These are phyloP conservation scores for Marasmius oreades DNA, from an alignment of 1,284 basidiomycete species.

Conservation along the genomic window DNA sequence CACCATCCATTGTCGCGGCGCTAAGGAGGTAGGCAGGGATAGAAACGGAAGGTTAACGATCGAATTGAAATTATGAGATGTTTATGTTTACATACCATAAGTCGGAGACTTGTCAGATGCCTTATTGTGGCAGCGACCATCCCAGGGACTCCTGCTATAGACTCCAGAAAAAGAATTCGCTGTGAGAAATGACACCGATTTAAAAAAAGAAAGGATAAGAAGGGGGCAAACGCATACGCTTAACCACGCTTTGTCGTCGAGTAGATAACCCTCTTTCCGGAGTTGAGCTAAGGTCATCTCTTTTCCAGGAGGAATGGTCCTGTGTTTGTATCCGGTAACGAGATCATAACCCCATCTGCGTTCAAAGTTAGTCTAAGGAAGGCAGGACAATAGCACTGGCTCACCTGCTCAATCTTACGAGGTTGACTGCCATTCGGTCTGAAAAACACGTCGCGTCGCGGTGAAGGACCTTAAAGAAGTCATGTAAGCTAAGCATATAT, in stretches of 20 bases:
- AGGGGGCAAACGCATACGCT: conserved; percentile 39
- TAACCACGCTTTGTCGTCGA: conserved; percentile 78
- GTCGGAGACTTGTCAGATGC: conserved; percentile 77
- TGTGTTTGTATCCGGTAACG: conserved; percentile 79
- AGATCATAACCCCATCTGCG: conserved; percentile 68
- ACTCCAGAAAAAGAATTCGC: conserved; percentile 88
- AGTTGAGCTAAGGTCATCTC: conserved; percentile 70
- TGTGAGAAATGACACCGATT: conserved; percentile 22
- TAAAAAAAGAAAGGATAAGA: neutral
- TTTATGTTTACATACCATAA: conserved; percentile 54
- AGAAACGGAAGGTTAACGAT: conserved; percentile 7
- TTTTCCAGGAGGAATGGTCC: conserved; percentile 54
- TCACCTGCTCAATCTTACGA: conserved; percentile 60
- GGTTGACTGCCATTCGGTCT: conserved; percentile 68
- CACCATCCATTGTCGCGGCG: conserved; percentile 86
- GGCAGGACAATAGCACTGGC: conserved; percentile 10
- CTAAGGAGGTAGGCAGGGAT: conserved; percentile 31
- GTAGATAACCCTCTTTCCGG: conserved; percentile 66
- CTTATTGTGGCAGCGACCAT: conserved; percentile 90
- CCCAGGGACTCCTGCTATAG: conserved; percentile 89
- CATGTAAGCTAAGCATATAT: neutral
- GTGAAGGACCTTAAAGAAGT: conserved; percentile 58
- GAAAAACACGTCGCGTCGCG: conserved; percentile 60
- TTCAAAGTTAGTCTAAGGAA: neutral
- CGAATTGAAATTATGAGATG: conserved; percentile 5